These are phyloP conservation scores for Penicillium sp. DNA, from an alignment of 2,329 filamentous ascomycete genomes.

Conservation along the genomic window DNA sequence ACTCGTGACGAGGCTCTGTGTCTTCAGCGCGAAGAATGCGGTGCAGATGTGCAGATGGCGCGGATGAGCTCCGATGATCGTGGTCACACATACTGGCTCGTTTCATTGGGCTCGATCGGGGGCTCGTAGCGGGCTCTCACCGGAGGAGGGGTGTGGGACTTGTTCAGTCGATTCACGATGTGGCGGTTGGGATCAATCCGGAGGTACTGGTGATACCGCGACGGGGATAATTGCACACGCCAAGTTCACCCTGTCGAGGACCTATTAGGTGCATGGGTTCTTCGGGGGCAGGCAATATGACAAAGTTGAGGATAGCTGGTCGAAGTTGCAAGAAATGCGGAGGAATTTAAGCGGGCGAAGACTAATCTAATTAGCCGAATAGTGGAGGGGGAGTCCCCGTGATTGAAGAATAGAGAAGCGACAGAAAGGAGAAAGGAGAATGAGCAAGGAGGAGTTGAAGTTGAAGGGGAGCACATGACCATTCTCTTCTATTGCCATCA, in stretches of 20 bases:
- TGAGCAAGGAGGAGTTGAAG: neutral
- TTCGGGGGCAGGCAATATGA: conserved; percentile 72
- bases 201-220: conserved; percentile 72
- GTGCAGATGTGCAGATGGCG: conserved; percentile 66
- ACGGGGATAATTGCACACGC: conserved; percentile 71
- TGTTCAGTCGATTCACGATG: conserved; percentile 68
- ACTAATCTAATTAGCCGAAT: conserved; percentile 24
- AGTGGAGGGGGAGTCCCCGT: neutral
- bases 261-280: conserved; percentile 70
- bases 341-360: conserved; percentile 55
- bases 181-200: conserved; percentile 57
- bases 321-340: conserved; percentile 65
- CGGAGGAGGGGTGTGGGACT: conserved; percentile 67
- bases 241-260: conserved; percentile 63
- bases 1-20: conserved; percentile 71
- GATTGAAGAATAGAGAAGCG: conserved; percentile 7
- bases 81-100: conserved; percentile 71
- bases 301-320: conserved; percentile 70
- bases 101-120: conserved; percentile 70
- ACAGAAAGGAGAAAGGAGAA: neutral
- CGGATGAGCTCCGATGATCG: conserved; percentile 67
- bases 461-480: conserved; percentile 8
- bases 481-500: neutral
- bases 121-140: conserved; percentile 61
- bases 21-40: conserved; percentile 67